Conservation (phyloP, 176 grass and related monocot species). For the Thinopyrum elongatum region DNA sequence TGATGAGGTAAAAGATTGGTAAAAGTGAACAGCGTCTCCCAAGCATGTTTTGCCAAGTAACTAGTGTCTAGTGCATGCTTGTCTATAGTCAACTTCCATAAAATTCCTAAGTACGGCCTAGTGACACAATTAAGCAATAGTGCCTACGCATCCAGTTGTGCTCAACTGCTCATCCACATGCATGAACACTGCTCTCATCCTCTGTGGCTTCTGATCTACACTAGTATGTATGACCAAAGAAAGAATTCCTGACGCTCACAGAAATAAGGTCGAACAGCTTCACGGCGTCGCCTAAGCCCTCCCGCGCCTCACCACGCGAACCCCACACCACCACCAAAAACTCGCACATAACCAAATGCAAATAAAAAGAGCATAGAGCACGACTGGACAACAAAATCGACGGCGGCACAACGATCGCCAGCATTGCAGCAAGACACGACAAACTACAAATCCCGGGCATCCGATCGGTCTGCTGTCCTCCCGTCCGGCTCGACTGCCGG, state of each 20-base stretch:
- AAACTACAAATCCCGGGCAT: background rate
- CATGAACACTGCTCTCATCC: background rate
- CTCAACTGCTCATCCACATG: background rate
- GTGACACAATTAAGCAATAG: background rate
- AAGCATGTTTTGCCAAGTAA: background rate
- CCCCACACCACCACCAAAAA: background rate
- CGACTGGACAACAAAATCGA: background rate
- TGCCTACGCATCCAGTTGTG: background rate
- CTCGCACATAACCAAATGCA: too few relatives aligned
- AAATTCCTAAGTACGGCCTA: background rate
- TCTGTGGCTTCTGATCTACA: background rate
- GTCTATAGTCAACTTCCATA: background rate
- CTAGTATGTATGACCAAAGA: background rate
- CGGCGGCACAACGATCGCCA: background rate
- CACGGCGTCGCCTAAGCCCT: background rate
- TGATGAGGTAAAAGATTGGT: background rate
- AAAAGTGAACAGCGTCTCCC: background rate
- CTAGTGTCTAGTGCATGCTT: background rate
- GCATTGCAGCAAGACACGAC: background rate
- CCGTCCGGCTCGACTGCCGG: background rate
- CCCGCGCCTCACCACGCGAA: background rate
- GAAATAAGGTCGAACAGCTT: background rate
- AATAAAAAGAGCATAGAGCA: background rate
- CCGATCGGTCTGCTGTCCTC: background rate
- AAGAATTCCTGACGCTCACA: background rate